Evolutionary conservation across 176 grass and related monocot genomes (phyloP), one percentile per base, ranked within the genome.

Genomic region (Neostapfia colusana): DNA sequence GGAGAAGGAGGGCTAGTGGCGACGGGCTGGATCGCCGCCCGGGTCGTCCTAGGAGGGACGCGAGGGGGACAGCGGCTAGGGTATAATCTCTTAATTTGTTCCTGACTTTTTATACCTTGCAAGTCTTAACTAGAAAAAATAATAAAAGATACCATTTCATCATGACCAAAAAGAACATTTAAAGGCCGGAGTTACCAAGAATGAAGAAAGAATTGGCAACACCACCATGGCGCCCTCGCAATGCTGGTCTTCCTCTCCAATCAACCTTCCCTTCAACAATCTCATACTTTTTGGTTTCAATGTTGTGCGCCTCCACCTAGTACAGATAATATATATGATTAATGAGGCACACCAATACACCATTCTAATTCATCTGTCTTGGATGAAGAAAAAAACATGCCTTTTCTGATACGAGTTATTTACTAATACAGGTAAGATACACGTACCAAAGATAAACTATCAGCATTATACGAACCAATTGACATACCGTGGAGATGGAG

Each of bases 141-240:
- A n/a, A n/a, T n/a, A n/a, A n/a, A n/a, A n/a, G n/a, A n/a, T n/a
- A n/a, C n/a, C n/a, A n/a, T n/a, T 25, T 11, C 21, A n/a, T 27
- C 50, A 53, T 53, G 18, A 53, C 9, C 15, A 49, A 18, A 7
- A 31, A 26, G 23, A 61, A 24, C 16, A 34, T 40, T 49, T 49
- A 23, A 48, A 8, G 13, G 1, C 0, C 40, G 18, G 17, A 50
- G 0, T 42, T 79, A 87, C 88, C 76, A 42, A 87, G 71, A 49
- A 90, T 83, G 80, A 87, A 80, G 58, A 85, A 80, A 21, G 72
- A 62, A 72, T 69, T 87, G 58, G 20, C 65, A 20, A 87, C 71
- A 50, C 88, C 88, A 2, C 88, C 88, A 80, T 90, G 84, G 37
- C 81, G 74, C 37, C 88, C 88, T 68, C 81, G 50, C 15, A 79